Conservation (phyloP, 1,139 yeast species). For the Lodderomyces parapsilosis region DNA sequence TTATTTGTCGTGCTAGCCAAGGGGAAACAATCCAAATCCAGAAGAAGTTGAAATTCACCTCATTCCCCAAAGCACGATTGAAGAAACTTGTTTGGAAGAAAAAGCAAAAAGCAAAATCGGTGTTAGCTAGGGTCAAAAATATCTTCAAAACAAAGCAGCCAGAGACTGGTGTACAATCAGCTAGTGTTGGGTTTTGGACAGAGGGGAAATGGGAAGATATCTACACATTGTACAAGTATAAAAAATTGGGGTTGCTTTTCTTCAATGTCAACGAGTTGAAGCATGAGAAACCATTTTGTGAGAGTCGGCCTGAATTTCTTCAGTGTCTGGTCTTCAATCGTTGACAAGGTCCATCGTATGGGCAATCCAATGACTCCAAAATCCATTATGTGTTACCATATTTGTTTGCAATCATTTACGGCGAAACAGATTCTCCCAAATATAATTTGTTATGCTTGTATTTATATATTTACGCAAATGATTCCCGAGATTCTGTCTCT, state of each 20-base stretch:
- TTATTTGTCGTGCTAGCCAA: slow-evolving; percentile 10
- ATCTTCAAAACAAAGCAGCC: not conserved
- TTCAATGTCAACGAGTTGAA: slow-evolving; percentile 9
- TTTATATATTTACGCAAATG: not conserved
- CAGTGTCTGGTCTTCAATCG: slow-evolving; percentile 9
- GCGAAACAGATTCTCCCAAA: not conserved
- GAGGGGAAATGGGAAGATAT: slow-evolving; percentile 9
- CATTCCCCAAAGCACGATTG: slow-evolving; percentile 11
- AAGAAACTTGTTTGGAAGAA: slow-evolving; percentile 8
- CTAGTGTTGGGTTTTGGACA: slow-evolving; percentile 2
- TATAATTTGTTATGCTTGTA: slow-evolving; percentile 1
- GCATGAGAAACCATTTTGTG: slow-evolving; percentile 14
- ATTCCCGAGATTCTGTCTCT: too few species aligned
- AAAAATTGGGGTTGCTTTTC: slow-evolving; percentile 13
- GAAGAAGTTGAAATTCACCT: slow-evolving; percentile 6
- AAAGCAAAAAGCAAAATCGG: not conserved
- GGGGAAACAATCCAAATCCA: slow-evolving; percentile 12
- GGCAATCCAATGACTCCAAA: too few species aligned
- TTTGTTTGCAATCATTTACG: not conserved
- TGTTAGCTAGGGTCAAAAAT: not conserved
- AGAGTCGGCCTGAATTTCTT: slow-evolving; percentile 11
- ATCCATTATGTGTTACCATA: too few species aligned
- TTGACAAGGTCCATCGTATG: too few species aligned
- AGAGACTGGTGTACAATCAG: not conserved
- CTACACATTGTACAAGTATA: slow-evolving; percentile 8